Evolutionary conservation across 2,329 filamentous ascomycete species (phyloP).

Genomic region (Penicillium italicum): DNA sequence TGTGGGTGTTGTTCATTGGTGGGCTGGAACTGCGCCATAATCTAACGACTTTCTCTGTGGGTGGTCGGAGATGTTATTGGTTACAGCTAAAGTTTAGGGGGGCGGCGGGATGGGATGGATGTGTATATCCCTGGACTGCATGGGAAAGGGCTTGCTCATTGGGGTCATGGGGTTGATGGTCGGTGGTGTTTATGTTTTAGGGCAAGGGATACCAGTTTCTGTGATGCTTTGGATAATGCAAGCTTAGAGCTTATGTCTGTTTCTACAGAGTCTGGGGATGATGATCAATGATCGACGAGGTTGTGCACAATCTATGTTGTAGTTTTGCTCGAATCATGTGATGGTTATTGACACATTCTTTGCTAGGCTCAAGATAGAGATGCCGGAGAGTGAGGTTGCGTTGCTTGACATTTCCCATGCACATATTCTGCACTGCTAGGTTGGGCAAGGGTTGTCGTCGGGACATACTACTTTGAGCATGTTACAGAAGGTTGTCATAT

Average conservation of each 20-base stretch:
- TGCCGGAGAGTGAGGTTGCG: background rate
- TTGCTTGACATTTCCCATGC: background rate
- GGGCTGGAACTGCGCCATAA: background rate
- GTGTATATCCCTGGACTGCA: background rate
- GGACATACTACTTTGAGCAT: background rate
- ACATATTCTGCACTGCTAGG: background rate
- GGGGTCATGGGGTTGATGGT: background rate
- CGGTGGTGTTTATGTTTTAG: background rate
- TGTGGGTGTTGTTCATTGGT: background rate
- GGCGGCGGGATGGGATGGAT: background rate
- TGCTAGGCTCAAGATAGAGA: background rate
- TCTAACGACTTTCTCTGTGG: background rate
- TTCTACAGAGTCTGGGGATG: slow-evolving; percentile 7
- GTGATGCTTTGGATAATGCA: background rate
- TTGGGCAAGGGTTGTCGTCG: background rate
- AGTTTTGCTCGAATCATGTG: background rate
- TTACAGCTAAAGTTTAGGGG: background rate
- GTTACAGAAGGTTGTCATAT: background rate
- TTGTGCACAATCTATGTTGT: too few species aligned
- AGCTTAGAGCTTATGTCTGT: background rate
- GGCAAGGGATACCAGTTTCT: background rate
- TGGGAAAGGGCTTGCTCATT: background rate
- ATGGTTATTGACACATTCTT: background rate
- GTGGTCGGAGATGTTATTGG: background rate
- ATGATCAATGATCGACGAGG: slow-evolving; percentile 1